These are phyloP conservation scores for Veloboletus limbatus DNA, from an alignment of 1,284 basidiomycete genomes.

Conservation along the genomic window DNA sequence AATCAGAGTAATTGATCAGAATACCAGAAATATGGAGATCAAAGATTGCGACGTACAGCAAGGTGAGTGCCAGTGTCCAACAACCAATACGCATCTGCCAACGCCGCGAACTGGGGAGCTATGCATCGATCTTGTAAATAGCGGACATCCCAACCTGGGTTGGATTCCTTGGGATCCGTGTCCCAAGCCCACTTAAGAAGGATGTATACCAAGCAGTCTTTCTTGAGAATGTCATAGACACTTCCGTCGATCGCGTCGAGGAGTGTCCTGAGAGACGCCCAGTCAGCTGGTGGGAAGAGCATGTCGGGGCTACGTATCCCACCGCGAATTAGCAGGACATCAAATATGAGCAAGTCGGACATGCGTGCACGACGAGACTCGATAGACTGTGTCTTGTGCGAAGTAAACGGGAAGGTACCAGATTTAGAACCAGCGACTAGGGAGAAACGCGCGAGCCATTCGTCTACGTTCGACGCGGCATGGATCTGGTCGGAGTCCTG, in stretches of 20 bases:
- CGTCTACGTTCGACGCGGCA: constrained; percentile 15
- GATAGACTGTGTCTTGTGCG: constrained; percentile 41
- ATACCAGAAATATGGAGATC: neutral
- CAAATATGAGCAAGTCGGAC: constrained; percentile 66
- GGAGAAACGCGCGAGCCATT: constrained; percentile 27
- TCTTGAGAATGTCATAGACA: constrained; percentile 70
- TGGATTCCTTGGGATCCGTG: constrained; percentile 56
- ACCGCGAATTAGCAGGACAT: constrained; percentile 65
- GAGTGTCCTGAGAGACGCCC: constrained; percentile 48
- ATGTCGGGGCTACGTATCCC: constrained; percentile 54
- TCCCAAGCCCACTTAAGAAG: constrained; percentile 73
- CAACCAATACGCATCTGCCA: constrained; percentile 79
- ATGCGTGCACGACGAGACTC: constrained; percentile 58
- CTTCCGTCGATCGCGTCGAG: constrained; percentile 59
- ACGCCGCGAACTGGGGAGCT: constrained; percentile 65
- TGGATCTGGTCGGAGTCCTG: constrained; percentile 12
- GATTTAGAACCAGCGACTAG: constrained; percentile 10
- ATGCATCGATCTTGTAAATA: constrained; percentile 59
- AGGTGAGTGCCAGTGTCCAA: constrained; percentile 66
- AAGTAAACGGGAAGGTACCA: constrained; percentile 23
- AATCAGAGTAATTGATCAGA: neutral
- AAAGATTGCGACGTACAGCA: constrained; percentile 47
- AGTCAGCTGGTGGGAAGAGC: constrained; percentile 67
- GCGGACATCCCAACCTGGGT: constrained; percentile 31
- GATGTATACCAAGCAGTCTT: constrained; percentile 74